Conservation (phyloP, 495 filamentous ascomycete genomes). For the Lineolata rhizophorae region DNA sequence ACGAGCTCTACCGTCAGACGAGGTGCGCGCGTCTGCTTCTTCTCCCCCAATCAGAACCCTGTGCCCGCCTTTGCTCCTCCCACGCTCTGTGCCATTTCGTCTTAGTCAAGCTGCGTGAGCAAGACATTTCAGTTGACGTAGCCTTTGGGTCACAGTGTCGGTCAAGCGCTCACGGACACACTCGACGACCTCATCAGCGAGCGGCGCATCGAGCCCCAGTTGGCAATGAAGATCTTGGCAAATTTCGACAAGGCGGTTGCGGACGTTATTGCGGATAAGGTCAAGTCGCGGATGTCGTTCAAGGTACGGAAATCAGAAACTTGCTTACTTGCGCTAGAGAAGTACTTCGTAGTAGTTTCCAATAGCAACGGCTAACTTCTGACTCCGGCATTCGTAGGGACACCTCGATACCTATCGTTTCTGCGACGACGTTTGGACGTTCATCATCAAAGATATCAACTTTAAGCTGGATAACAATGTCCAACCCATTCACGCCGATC, state of each 20-base stretch:
- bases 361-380: not conserved
- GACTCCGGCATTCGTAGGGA: slow-evolving; percentile 46
- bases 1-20: too few relatives aligned
- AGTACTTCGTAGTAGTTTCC: not conserved
- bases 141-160: slow-evolving; percentile 55
- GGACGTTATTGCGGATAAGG: slow-evolving; percentile 70
- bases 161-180: slow-evolving; percentile 76
- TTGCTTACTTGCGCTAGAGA: slow-evolving; percentile 2
- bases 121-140: slow-evolving; percentile 2
- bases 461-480: slow-evolving; percentile 79
- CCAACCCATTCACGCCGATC: slow-evolving; percentile 21
- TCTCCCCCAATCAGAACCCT: too few relatives aligned
- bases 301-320: slow-evolving; percentile 46
- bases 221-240: slow-evolving; percentile 90
- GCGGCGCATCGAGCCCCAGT: slow-evolving; percentile 84
- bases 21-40: too few relatives aligned
- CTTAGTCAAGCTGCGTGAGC: slow-evolving; percentile 2
- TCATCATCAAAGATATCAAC: slow-evolving; percentile 91
- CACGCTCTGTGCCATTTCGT: too few relatives aligned
- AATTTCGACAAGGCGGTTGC: slow-evolving; percentile 84
- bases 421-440: slow-evolving; percentile 99
- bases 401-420: slow-evolving; percentile 98
- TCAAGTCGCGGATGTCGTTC: slow-evolving; percentile 78
- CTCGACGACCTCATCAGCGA: slow-evolving; percentile 89
- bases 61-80: not conserved